These are phyloP conservation scores for Eucalyptus shirleyi DNA, from an alignment of 345 rosid genomes.

Conservation along the genomic window DNA sequence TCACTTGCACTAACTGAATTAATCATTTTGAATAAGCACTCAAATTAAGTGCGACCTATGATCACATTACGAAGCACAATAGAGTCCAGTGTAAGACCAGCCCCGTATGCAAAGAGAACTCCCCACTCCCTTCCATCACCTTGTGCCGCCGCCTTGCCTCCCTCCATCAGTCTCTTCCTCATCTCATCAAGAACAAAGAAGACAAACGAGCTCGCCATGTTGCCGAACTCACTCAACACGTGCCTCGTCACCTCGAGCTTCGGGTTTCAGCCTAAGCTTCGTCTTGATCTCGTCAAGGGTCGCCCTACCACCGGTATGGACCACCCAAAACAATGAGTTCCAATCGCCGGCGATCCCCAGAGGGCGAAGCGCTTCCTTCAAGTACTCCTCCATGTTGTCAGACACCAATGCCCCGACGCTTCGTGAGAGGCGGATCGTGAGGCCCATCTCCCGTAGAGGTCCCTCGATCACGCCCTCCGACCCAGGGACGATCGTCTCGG, in stretches of 20 bases:
- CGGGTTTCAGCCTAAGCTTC: neutral
- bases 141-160: neutral
- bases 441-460: neutral
- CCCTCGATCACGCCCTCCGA: neutral
- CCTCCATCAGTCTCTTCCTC: neutral
- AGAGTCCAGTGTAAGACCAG: neutral
- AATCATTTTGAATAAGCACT: neutral
- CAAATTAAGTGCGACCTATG: neutral
- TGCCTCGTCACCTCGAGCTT: neutral
- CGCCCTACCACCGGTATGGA: neutral
- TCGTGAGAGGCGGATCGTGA: neutral
- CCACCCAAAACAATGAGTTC: constrained; percentile 6
- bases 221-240: constrained; percentile 1
- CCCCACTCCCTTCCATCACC: neutral
- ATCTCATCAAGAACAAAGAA: constrained; percentile 1
- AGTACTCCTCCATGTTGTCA: neutral
- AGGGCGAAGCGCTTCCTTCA: neutral
- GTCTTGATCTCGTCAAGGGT: neutral
- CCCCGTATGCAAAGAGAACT: neutral
- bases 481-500: neutral
- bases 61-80: neutral
- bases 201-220: neutral
- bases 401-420: neutral
- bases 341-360: neutral
- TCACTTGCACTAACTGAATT: neutral